Evolutionary conservation across 495 filamentous ascomycete genomes (phyloP).

Genomic region (Aspergillus funiculosus): DNA sequence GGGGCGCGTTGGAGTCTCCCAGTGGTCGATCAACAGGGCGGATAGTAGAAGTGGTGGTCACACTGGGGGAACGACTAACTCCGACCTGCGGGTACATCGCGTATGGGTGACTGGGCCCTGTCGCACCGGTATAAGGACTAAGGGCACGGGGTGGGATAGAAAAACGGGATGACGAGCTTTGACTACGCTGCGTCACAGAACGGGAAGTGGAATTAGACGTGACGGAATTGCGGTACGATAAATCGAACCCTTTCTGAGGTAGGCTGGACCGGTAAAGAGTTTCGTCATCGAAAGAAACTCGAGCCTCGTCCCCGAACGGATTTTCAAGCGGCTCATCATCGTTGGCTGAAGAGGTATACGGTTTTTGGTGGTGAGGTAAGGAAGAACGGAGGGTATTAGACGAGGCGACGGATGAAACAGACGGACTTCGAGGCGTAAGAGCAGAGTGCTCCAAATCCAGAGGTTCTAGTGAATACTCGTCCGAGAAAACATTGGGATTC

Average conservation of each 20-base stretch:
- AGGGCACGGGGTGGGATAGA: constrained; percentile 42
- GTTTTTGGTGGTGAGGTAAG: constrained; percentile 22
- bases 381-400: constrained; percentile 34
- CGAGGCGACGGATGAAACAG: constrained; percentile 30
- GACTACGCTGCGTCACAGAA: constrained; percentile 34
- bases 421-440: constrained; percentile 29
- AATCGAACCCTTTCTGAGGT: constrained; percentile 34
- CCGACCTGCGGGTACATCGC: constrained; percentile 51
- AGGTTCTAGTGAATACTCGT: constrained; percentile 47
- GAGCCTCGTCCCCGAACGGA: constrained; percentile 41
- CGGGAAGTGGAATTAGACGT: constrained; percentile 29
- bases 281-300: constrained; percentile 36
- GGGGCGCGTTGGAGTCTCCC: constrained; percentile 61
- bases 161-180: constrained; percentile 40
- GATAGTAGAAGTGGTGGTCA: constrained; percentile 56
- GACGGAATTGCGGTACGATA: constrained; percentile 34
- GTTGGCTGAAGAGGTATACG: constrained; percentile 22
- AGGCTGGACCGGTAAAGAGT: constrained; percentile 34
- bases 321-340: constrained; percentile 30
- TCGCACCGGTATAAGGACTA: constrained; percentile 50
- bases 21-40: constrained; percentile 55
- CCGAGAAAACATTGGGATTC: constrained; percentile 50
- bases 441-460: constrained; percentile 34
- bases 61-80: constrained; percentile 57
- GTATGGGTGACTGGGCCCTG: constrained; percentile 52